Percentiles rank a stretch among this genome's conserved stretches.
These are phyloP conservation scores for Aphanomyces stellatus DNA, from an alignment of 352 stramenopile genomes.

Conservation along the genomic window DNA sequence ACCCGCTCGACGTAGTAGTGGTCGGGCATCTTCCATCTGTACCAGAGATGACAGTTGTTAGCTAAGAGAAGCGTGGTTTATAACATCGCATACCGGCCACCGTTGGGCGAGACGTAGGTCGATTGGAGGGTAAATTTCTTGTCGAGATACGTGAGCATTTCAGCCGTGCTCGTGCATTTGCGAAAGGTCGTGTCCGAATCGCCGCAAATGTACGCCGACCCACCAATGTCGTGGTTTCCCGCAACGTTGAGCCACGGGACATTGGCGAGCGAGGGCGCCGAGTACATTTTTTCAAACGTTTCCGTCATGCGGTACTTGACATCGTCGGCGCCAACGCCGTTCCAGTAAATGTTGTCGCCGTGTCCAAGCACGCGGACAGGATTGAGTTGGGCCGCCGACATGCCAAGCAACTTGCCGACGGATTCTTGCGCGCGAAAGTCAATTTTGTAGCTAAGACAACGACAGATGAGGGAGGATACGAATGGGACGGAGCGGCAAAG, in stretches of 20 bases:
- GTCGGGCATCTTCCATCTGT: constrained; percentile 40
- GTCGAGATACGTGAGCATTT: constrained; percentile 57
- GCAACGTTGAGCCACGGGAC: constrained; percentile 66
- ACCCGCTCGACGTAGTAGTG: constrained; percentile 81
- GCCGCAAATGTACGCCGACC: constrained; percentile 67
- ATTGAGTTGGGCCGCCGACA: constrained; percentile 62
- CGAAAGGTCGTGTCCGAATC: constrained; percentile 54
- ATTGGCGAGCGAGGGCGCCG: constrained; percentile 32
- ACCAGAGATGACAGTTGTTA: background rate
- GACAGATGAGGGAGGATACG: too few relatives aligned
- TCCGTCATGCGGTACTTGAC: constrained; percentile 53
- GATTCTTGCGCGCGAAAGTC: constrained; percentile 84
- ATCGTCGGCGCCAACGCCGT: constrained; percentile 63
- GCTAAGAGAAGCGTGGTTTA: background rate
- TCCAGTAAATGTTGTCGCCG: constrained; percentile 86
- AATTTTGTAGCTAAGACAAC: constrained; percentile 60
- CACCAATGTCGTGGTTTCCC: constrained; percentile 64
- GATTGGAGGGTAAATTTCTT: constrained; percentile 53
- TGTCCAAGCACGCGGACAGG: constrained; percentile 64
- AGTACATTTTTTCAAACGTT: constrained; percentile 60
- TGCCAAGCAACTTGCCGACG: constrained; percentile 63
- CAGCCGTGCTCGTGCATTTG: constrained; percentile 42
- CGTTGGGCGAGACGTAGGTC: constrained; percentile 51
- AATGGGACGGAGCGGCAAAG: constrained; percentile 29
- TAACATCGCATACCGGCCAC: constrained; percentile 33